phyloP scores from a whole-genome alignment of 2,329 filamentous ascomycete genomes.

The Arthrobotrys megalospora region DNA sequence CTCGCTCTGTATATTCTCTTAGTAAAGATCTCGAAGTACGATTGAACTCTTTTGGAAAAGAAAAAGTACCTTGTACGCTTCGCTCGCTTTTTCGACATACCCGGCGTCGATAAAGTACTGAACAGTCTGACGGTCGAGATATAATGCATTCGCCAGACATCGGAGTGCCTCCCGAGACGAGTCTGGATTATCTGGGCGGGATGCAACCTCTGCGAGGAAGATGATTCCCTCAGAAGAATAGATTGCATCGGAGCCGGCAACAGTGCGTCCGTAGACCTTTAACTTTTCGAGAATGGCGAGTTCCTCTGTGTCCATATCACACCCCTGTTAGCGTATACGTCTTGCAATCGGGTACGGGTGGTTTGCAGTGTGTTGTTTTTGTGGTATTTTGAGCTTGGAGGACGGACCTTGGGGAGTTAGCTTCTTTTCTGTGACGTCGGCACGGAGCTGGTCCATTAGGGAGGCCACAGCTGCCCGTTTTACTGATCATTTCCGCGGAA shows the following conservation, averaged over 20 bases:
- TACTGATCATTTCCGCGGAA: background rate
- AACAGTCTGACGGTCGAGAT: conserved; percentile 78
- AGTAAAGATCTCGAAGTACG: background rate
- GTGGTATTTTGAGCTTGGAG: conserved; percentile 18
- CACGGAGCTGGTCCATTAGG: conserved; percentile 49
- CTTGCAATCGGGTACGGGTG: no score
- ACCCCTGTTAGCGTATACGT: background rate
- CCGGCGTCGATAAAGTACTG: conserved; percentile 81
- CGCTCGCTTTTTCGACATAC: conserved; percentile 78
- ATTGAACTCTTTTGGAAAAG: background rate
- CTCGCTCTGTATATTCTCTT: conserved; percentile 70
- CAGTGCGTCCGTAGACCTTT: conserved; percentile 83
- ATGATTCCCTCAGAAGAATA: conserved; percentile 83
- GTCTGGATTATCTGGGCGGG: conserved; percentile 72
- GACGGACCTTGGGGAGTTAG: conserved; percentile 43
- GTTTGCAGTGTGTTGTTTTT: conserved; percentile 41
- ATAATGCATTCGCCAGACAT: conserved; percentile 86
- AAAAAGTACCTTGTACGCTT: conserved; percentile 73
- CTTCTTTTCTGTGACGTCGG: conserved; percentile 28
- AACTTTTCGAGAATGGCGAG: conserved; percentile 74
- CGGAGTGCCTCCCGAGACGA: conserved; percentile 82
- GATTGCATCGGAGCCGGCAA: conserved; percentile 81
- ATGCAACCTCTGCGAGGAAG: conserved; percentile 82
- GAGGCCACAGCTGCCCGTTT: conserved; percentile 41
- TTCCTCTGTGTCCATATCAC: conserved; percentile 26